Evolutionary conservation across 768 basidiomycete genomes (phyloP).

Genomic region (Pleurotus ostreatus): DNA sequence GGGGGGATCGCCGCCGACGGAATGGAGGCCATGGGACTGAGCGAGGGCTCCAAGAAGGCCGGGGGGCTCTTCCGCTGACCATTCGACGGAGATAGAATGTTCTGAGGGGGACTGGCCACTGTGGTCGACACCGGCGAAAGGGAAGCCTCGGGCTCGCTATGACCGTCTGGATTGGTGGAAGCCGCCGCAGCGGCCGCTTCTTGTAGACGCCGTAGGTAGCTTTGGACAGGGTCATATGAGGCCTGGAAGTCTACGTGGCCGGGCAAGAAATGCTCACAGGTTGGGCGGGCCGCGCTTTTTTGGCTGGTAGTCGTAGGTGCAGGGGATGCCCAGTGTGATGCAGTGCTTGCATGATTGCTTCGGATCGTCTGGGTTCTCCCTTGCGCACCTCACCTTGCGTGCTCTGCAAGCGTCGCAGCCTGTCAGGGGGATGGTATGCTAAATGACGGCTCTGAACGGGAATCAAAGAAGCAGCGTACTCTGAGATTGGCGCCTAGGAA

Average conservation of each 20-base stretch:
- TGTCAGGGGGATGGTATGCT: conserved; percentile 22
- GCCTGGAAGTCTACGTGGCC: background rate
- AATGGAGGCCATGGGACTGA: conserved; percentile 33
- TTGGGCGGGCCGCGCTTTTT: conserved; percentile 94
- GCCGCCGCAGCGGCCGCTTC: conserved; percentile 65
- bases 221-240: conserved; percentile 22
- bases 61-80: conserved; percentile 37
- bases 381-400: conserved; percentile 81
- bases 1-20: conserved; percentile 51
- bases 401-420: conserved; percentile 86
- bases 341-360: conserved; percentile 87
- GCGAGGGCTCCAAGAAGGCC: conserved; percentile 50
- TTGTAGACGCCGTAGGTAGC: conserved; percentile 77
- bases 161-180: conserved; percentile 26
- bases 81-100: conserved; percentile 41
- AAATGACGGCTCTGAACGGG: conserved; percentile 14
- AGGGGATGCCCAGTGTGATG: conserved; percentile 73
- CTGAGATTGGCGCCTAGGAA: conserved; percentile 75
- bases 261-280: conserved; percentile 47
- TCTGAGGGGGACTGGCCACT: conserved; percentile 45
- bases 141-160: conserved; percentile 29
- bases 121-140: conserved; percentile 42
- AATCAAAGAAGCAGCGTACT: conserved; percentile 42
- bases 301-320: conserved; percentile 90
- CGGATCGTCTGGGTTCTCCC: conserved; percentile 73